A percentile compares a stretch with the other conserved stretches of the same genome.
Conservation (phyloP, 768 basidiomycete genomes). For the Lentinula boryana region DNA sequence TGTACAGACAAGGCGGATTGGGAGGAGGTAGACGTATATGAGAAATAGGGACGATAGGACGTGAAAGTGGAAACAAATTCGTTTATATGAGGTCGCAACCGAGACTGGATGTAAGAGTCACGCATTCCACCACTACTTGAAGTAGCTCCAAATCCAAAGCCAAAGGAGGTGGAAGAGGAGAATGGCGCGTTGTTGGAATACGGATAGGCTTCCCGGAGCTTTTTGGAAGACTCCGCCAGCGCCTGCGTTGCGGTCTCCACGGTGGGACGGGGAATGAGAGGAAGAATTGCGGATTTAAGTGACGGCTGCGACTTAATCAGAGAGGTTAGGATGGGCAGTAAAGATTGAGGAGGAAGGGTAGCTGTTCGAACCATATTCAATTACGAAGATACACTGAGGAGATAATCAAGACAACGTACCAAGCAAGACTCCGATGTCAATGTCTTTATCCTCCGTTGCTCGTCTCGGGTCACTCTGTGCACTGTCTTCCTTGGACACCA, state of each 20-base stretch:
- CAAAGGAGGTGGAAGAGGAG: constrained; percentile 10
- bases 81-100: constrained; percentile 66
- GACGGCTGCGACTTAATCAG: constrained; percentile 63
- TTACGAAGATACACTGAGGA: constrained; percentile 3
- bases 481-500: constrained; percentile 33
- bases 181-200: constrained; percentile 54
- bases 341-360: constrained; percentile 70
- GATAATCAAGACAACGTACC: constrained; percentile 38
- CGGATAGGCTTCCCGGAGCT: constrained; percentile 76
- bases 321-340: constrained; percentile 67
- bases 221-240: constrained; percentile 61
- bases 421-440: constrained; percentile 75
- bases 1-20: constrained; percentile 44
- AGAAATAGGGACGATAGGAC: constrained; percentile 85
- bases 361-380: constrained; percentile 37
- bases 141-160: constrained; percentile 19
- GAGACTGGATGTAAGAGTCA: constrained; percentile 70
- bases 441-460: constrained; percentile 46
- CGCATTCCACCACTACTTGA: constrained; percentile 53
- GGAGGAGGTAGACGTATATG: constrained; percentile 33
- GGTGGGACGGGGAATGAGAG: constrained; percentile 81
- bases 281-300: constrained; percentile 65
- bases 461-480: constrained; percentile 44
- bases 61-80: constrained; percentile 75
- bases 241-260: constrained; percentile 69